Conservation (phyloP, 768 basidiomycete species). For the Harrya chromipes region DNA sequence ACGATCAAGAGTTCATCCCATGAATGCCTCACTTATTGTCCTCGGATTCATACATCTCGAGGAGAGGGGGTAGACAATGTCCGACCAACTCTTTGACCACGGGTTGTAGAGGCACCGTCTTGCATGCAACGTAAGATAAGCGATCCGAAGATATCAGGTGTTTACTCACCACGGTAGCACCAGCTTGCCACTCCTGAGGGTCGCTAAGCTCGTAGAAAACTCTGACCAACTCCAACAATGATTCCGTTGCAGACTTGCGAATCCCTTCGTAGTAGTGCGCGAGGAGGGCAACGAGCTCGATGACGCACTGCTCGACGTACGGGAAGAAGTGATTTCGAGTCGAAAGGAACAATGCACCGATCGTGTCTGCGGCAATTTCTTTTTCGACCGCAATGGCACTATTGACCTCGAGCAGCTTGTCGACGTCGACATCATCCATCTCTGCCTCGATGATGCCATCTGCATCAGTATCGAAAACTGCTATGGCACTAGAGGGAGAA, state of each 20-base stretch:
- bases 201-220: slow-evolving; percentile 90
- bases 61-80: slow-evolving; percentile 66
- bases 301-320: slow-evolving; percentile 77
- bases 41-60: slow-evolving; percentile 91
- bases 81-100: slow-evolving; percentile 78
- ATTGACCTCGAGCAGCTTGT: slow-evolving; percentile 89
- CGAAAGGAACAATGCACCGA: slow-evolving; percentile 84
- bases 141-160: background rate
- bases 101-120: slow-evolving; percentile 52
- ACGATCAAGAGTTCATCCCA: slow-evolving; percentile 7
- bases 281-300: slow-evolving; percentile 76
- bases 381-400: slow-evolving; percentile 98
- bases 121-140: slow-evolving; percentile 8
- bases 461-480: slow-evolving; percentile 51
- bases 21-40: too few relatives aligned
- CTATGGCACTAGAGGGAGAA: slow-evolving; percentile 67
- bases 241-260: slow-evolving; percentile 86
- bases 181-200: slow-evolving; percentile 79
- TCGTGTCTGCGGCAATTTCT: slow-evolving; percentile 96
- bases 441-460: slow-evolving; percentile 61
- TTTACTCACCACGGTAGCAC: slow-evolving; percentile 55
- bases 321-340: slow-evolving; percentile 86
- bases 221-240: slow-evolving; percentile 82
- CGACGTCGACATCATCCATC: slow-evolving; percentile 76
- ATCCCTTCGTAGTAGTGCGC: slow-evolving; percentile 98